Evolutionary conservation across 495 filamentous ascomycete genomes (phyloP).

Genomic region (Podospora comata): DNA sequence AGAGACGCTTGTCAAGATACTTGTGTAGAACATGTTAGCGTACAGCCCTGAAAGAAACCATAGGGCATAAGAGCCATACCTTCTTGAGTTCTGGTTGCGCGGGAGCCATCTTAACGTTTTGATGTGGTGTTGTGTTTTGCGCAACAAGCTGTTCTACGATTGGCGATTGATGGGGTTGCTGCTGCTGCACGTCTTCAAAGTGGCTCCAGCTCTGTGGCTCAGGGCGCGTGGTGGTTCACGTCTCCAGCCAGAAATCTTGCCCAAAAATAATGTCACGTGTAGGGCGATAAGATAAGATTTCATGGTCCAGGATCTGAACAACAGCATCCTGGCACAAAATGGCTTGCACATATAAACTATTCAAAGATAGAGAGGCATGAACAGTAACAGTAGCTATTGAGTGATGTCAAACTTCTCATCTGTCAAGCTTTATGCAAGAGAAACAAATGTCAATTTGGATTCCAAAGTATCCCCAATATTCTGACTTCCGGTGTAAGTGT

Average conservation of each 20-base stretch:
- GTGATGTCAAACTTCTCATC: no score
- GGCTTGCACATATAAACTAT: constrained; percentile 6
- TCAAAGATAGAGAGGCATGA: no score
- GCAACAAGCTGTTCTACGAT: constrained; percentile 7
- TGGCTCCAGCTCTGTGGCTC: constrained; percentile 16
- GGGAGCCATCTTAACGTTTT: constrained; percentile 78
- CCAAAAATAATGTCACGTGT: constrained; percentile 22
- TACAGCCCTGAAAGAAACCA: background rate
- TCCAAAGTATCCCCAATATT: no score
- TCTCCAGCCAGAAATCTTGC: constrained; percentile 9
- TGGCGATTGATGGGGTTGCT: constrained; percentile 18
- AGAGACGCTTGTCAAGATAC: constrained; percentile 99
- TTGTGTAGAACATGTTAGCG: constrained; percentile 35
- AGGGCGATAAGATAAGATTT: constrained; percentile 16
- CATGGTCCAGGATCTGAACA: background rate
- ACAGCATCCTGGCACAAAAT: background rate
- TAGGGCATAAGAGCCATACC: constrained; percentile 46
- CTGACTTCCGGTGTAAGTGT: background rate
- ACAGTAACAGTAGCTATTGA: no score
- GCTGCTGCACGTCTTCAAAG: constrained; percentile 4
- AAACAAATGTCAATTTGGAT: no score
- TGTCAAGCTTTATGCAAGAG: no score
- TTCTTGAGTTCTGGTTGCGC: constrained; percentile 98
- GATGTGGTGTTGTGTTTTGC: constrained; percentile 9
- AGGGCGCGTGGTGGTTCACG: background rate